These are phyloP conservation scores for Diaporthe sp. DNA, from an alignment of 2,329 filamentous ascomycete species.

Conservation along the genomic window DNA sequence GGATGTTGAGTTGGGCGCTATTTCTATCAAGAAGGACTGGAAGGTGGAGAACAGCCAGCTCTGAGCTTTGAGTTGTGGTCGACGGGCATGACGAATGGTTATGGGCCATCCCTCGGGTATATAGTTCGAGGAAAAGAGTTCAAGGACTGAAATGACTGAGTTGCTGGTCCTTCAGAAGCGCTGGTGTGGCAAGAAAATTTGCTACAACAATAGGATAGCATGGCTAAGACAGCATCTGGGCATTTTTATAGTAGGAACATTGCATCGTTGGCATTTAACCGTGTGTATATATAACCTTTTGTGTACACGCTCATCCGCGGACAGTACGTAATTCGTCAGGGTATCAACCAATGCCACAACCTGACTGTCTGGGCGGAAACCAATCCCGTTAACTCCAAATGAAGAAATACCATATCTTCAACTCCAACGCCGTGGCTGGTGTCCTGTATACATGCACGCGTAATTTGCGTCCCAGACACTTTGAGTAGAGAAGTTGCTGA, in stretches of 20 bases:
- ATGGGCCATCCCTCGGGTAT: neutral
- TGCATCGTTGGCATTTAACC: constrained; percentile 16
- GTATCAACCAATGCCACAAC: constrained; percentile 28
- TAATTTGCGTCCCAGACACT: neutral
- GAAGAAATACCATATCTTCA: constrained; percentile 8
- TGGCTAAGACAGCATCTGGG: neutral
- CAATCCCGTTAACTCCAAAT: neutral
- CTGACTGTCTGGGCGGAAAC: constrained; percentile 20
- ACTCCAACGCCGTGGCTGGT: constrained; percentile 26
- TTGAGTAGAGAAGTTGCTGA: constrained; percentile 22
- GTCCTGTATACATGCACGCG: constrained; percentile 22
- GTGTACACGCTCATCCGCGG: constrained; percentile 10
- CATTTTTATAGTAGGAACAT: neutral
- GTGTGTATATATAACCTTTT: neutral
- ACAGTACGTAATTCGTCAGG: constrained; percentile 29
- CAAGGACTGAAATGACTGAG: too few relatives aligned
- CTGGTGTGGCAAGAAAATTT: neutral
- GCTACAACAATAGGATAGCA: neutral
- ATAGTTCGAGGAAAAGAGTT: too few relatives aligned
- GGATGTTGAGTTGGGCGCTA: constrained; percentile 1
- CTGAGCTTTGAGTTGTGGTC: neutral
- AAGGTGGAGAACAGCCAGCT: neutral
- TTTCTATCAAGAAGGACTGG: neutral
- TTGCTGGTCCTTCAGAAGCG: neutral
- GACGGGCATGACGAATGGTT: neutral